phyloP scores from a whole-genome alignment of 2,329 filamentous ascomycete species.

The Claviceps capensis region DNA sequence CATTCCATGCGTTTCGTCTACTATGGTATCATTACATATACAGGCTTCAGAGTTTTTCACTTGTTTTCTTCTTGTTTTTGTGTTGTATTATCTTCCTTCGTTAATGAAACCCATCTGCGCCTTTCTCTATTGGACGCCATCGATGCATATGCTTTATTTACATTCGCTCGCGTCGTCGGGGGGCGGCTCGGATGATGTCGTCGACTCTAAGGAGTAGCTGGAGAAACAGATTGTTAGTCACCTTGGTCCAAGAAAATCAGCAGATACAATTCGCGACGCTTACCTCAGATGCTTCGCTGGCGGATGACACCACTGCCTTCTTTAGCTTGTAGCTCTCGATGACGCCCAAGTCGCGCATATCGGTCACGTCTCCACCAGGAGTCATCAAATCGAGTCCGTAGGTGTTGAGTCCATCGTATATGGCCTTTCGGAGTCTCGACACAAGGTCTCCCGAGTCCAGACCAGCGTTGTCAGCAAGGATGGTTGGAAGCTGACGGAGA shows the following conservation, averaged over 20 bases:
- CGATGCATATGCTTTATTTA: constrained; percentile 9
- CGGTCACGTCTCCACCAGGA: constrained; percentile 80
- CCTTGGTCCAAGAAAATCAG: background rate
- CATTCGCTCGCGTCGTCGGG: constrained; percentile 39
- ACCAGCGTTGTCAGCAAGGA: constrained; percentile 93
- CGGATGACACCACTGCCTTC: constrained; percentile 91
- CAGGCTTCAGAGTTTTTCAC: constrained; percentile 8
- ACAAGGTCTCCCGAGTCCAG: constrained; percentile 92
- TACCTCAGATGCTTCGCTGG: constrained; percentile 92
- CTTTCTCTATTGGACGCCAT: background rate
- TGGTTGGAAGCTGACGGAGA: constrained; percentile 85
- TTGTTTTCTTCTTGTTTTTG: background rate
- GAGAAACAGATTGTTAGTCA: background rate
- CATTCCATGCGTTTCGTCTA: constrained; percentile 14
- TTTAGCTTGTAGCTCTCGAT: constrained; percentile 99
- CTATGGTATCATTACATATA: constrained; percentile 29
- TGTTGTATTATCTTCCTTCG: background rate
- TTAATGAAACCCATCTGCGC: constrained; percentile 1
- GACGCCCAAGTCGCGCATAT: constrained; percentile 91
- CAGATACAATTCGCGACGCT: constrained; percentile 19
- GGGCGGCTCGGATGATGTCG: constrained; percentile 92
- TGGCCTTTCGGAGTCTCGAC: constrained; percentile 77
- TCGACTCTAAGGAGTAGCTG: constrained; percentile 85
- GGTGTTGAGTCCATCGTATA: constrained; percentile 87
- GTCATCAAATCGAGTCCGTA: constrained; percentile 82